Conservation (phyloP, 139 green algal genomes). For the Zygnema circumcarinatum region DNA sequence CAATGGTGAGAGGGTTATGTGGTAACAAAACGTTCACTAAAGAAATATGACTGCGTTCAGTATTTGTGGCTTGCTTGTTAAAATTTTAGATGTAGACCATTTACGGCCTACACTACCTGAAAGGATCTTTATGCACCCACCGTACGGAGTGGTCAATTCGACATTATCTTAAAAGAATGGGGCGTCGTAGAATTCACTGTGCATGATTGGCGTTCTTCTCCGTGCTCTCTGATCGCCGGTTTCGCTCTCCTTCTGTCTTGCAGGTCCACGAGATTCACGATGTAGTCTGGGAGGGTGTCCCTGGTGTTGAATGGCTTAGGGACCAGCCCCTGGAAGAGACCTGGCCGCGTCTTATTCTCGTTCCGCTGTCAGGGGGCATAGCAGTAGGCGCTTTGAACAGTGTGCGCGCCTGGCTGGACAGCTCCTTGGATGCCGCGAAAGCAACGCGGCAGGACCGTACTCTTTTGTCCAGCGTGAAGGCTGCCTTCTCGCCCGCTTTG, state of each 20-base stretch:
- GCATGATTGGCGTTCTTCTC: no score
- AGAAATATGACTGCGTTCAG: neutral
- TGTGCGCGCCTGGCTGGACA: slow-evolving; percentile 8
- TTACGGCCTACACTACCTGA: no score
- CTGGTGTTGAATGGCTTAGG: slow-evolving; percentile 46
- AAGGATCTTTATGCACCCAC: no score
- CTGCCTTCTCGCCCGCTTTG: slow-evolving; percentile 31
- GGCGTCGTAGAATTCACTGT: no score
- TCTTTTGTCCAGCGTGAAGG: slow-evolving; percentile 5
- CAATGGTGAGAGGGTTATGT: slow-evolving; percentile 37
- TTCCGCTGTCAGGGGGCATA: slow-evolving; percentile 45
- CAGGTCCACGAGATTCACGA: slow-evolving; percentile 51
- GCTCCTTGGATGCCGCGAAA: neutral
- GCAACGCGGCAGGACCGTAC: neutral
- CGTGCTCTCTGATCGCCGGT: no score
- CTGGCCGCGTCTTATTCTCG: slow-evolving; percentile 46
- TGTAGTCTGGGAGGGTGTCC: slow-evolving; percentile 28
- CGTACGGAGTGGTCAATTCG: no score
- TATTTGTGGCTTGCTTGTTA: no score
- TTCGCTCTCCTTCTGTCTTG: neutral
- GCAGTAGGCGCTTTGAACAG: slow-evolving; percentile 44
- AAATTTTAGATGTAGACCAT: no score
- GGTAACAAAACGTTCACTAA: no score
- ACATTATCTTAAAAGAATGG: no score
- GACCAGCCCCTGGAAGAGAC: slow-evolving; percentile 28